Evolutionary conservation across 139 green algal species (phyloP).

Genomic region (Micractinium conductrix): DNA sequence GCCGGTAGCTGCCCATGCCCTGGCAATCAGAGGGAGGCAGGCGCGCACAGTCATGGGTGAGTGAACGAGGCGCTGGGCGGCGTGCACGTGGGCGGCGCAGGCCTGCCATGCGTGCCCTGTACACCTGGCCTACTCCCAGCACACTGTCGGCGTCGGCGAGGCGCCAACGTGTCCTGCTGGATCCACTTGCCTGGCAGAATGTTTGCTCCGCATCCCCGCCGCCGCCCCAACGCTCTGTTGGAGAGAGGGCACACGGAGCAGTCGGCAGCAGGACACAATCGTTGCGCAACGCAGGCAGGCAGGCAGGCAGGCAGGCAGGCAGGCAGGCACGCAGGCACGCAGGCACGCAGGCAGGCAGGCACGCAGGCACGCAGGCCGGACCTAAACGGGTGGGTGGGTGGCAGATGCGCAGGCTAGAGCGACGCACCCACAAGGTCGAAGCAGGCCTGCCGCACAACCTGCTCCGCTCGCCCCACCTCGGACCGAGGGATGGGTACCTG

Average conservation of each 20-base stretch:
- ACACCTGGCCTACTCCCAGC: too few species aligned
- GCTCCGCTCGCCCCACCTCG: conserved; percentile 29
- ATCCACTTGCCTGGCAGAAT: not conserved
- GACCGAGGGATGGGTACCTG: conserved; percentile 32
- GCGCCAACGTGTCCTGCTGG: not conserved
- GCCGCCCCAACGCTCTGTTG: not conserved
- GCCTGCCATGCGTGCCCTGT: too few species aligned
- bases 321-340: not conserved
- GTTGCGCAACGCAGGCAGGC: not conserved
- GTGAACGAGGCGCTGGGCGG: too few species aligned
- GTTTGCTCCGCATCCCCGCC: too few species aligned
- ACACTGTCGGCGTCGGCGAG: too few species aligned
- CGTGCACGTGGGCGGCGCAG: too few species aligned
- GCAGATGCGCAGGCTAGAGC: not conserved
- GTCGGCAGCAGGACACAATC: not conserved
- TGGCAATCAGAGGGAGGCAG: too few species aligned
- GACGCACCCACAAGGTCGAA: conserved; percentile 41
- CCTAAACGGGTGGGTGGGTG: too few species aligned
- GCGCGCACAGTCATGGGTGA: too few species aligned
- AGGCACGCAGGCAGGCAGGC: not conserved
- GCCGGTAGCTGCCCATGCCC: conserved; percentile 60
- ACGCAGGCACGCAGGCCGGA: too few species aligned
- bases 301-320: not conserved
- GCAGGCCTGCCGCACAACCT: conserved; percentile 33
- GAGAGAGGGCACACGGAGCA: not conserved